Base-by-base conservation (phyloP, 75 land plant genomes). In the Pseudotsuga menziesii region DNA sequence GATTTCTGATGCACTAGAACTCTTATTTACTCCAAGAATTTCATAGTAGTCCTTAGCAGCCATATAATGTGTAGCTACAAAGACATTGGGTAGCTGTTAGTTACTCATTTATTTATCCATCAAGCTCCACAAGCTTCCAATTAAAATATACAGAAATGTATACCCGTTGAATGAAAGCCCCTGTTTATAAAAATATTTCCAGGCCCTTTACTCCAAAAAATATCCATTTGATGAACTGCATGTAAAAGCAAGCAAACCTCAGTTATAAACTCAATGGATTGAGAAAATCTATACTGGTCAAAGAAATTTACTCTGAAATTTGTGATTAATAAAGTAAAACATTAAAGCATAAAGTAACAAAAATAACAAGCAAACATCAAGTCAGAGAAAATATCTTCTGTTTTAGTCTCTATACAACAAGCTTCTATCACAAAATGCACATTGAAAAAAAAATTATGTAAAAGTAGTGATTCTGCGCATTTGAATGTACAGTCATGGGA, bases 11-110 rank as follows among this genome's bases (percentile, higher is more conserved):
- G 85, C 80, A 52, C 78, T 85, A 23, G 98, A 94, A 77, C 80
- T 81, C 73, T 82, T 86, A 79, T 73, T 82, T 62, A 96, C 90
- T 63, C 98, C 98, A 85, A 96, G 98, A 26, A 89, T 80, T 9
- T 93, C 94, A 74, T 96, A 96, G 58, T 83, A 96, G 85, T 91
- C 94, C 52, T 74, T 82, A 15, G 89, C 69, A 64, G 69, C 41
- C 69, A 64, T 64, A 32, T 16, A 32, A 64, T 15, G 6, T 32
- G 36, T 64, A 17, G 39, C 69, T 64, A 36, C 35, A 64, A 36
- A 63, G 17, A 20, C 20, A 9, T 6, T 29, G 32, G 35, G 6
- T 8, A 64, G 7, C 32, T 64, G 35, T 64, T 17, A 32, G 19
- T 64, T 29, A 14, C 29, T 29, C 19, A 32, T 15, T 64, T 36